Evolutionary conservation across 179 eudicot species (phyloP), one percentile per base, ranked within the genome.

Genomic region (Beta macrorhiza): DNA sequence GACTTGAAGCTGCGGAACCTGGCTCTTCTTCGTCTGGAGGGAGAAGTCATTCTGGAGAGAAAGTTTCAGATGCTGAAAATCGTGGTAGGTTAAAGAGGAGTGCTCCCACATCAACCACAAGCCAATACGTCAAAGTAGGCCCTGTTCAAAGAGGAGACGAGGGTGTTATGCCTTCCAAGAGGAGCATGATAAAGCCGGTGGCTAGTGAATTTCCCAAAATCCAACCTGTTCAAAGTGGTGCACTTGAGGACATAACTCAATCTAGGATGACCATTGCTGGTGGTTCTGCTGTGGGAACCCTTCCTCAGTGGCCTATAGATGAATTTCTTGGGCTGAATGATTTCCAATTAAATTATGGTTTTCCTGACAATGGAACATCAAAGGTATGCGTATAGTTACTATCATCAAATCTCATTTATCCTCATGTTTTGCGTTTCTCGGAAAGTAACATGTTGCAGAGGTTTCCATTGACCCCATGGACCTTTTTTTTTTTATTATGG

Each of bases 231-330:
- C 92, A 85, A 80, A 83, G 57, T 75, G 82, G 82, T 63, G 88
- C 85, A n/a, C 81, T 80, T 72, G 92, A 78, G 62, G 89, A 89
- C 81, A 81, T 88, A 67, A 78, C 80, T 29, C 89, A 88, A 52
- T 80, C 86, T 53, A 90, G 89, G 87, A 65, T 87, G 79, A 81
- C 85, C 45, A 82, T 79, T 65, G 78, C 91, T 75, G 91, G 95
- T 77, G 91, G 93, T 49, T 91, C 97, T 81, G 85, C 87, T 22
- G 77, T 88, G 78, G 91, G 90, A 84, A 80, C 84, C 86, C 81
- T 90, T 65, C 72, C 91, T 8, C 93, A 87, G 75, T 93, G 95
- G 97, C 90, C 88, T 56, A 67, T 93, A 5, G 98, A 94, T 85
- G 94, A 94, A 1, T 90, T 84, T 85, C 77, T 90, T 80, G 96